Evolutionary conservation across 2,329 filamentous ascomycete genomes (phyloP).

Genomic region (Xylariaceae sp.): DNA sequence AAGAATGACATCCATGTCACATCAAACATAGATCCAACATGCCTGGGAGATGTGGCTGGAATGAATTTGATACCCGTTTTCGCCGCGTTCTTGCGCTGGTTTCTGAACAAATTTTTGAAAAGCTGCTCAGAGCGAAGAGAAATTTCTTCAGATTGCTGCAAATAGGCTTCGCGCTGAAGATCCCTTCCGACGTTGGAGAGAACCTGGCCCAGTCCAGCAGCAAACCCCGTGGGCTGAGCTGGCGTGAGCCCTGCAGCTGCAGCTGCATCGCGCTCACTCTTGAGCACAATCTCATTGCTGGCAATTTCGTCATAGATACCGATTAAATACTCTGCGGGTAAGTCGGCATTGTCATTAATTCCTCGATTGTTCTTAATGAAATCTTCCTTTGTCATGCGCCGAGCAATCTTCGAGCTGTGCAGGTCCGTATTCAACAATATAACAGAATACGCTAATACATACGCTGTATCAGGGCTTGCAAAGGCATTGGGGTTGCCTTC

Average conservation of each 20-base stretch:
- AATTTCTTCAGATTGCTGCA: slow-evolving; percentile 94
- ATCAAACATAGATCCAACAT: slow-evolving; percentile 97
- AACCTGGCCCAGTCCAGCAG: slow-evolving; percentile 80
- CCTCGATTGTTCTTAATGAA: slow-evolving; percentile 99
- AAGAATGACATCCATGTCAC: slow-evolving; percentile 99
- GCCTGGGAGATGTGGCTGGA: slow-evolving; percentile 86
- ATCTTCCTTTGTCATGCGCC: slow-evolving; percentile 90
- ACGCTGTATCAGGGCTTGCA: slow-evolving; percentile 96
- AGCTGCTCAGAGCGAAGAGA: slow-evolving; percentile 69
- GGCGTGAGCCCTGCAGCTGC: slow-evolving; percentile 67
- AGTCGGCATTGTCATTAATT: slow-evolving; percentile 92
- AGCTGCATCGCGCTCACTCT: slow-evolving; percentile 85
- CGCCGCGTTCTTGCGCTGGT: slow-evolving; percentile 75
- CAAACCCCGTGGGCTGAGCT: slow-evolving; percentile 62
- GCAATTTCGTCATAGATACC: slow-evolving; percentile 91
- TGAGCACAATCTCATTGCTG: slow-evolving; percentile 87
- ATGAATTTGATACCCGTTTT: slow-evolving; percentile 74
- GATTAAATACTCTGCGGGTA: slow-evolving; percentile 87
- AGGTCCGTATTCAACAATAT: slow-evolving; percentile 96
- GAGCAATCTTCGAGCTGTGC: slow-evolving; percentile 79
- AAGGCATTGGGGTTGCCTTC: slow-evolving; percentile 95
- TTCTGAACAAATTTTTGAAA: slow-evolving; percentile 88
- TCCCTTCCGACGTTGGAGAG: slow-evolving; percentile 90
- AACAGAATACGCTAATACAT: slow-evolving; percentile 92
- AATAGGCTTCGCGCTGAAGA: slow-evolving; percentile 85